A percentile compares a stretch with the other conserved stretches of the same genome.
Evolutionary conservation across 2,329 filamentous ascomycete species (phyloP).

Genomic region (Plectosphaerella cucumerina): DNA sequence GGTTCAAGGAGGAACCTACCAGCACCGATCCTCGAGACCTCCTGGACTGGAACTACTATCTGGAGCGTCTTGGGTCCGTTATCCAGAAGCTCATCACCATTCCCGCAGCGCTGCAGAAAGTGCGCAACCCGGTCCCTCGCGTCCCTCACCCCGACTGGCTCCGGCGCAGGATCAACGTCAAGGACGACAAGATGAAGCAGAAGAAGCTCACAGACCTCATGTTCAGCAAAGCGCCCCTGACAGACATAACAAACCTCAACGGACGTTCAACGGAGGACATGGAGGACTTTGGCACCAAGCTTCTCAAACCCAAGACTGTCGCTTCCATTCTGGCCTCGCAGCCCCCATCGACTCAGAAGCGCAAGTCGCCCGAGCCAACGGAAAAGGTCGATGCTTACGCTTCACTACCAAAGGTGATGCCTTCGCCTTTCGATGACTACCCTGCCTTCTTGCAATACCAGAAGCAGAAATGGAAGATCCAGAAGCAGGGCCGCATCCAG

Average conservation of each 20-base stretch:
- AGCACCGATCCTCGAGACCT: constrained; percentile 88
- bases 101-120: constrained; percentile 90
- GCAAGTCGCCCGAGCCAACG: constrained; percentile 67
- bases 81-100: constrained; percentile 99
- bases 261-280: constrained; percentile 59
- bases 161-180: constrained; percentile 85
- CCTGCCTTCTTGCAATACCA: constrained; percentile 85
- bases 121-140: constrained; percentile 89
- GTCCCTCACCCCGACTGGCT: constrained; percentile 97
- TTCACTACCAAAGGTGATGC: constrained; percentile 77
- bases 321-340: constrained; percentile 52
- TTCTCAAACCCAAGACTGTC: constrained; percentile 61
- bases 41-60: constrained; percentile 96
- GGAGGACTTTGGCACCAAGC: constrained; percentile 73
- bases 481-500: constrained; percentile 82
- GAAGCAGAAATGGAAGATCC: constrained; percentile 98
- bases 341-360: constrained; percentile 55
- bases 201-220: constrained; percentile 91
- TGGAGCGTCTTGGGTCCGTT: constrained; percentile 91
- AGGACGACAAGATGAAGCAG: constrained; percentile 97
- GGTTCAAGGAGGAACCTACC: constrained; percentile 87
- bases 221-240: constrained; percentile 69
- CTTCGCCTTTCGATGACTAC: constrained; percentile 81
- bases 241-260: constrained; percentile 66
- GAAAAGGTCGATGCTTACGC: constrained; percentile 75